These are phyloP conservation scores for Magnusiomyces magnusii DNA, from an alignment of 1,139 yeast species.

Conservation along the genomic window DNA sequence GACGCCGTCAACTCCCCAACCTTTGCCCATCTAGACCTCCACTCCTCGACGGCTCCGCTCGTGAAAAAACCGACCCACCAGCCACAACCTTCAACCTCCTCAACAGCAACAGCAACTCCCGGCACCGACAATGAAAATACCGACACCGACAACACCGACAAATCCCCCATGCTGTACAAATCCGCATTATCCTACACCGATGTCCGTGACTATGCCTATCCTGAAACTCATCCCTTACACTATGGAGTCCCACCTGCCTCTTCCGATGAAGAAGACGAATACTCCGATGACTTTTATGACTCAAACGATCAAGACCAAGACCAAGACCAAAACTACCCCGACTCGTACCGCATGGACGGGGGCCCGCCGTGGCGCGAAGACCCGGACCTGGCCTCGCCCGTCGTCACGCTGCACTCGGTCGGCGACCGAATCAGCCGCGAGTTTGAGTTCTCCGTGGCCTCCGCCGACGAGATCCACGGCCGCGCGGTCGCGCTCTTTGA, in stretches of 20 bases:
- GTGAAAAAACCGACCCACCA: too few relatives aligned
- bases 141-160: too few relatives aligned
- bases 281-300: too few relatives aligned
- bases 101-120: too few relatives aligned
- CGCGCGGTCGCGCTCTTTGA: constrained; percentile 83
- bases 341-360: constrained; percentile 21
- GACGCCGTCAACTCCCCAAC: neutral
- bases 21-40: neutral
- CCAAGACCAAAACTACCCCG: constrained; percentile 10
- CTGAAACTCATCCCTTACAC: constrained; percentile 55
- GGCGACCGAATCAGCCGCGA: constrained; percentile 30
- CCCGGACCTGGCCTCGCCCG: constrained; percentile 27
- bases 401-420: constrained; percentile 23
- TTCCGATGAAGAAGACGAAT: neutral
- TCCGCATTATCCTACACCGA: constrained; percentile 36
- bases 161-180: too few relatives aligned
- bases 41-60: too few relatives aligned
- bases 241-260: constrained; percentile 40
- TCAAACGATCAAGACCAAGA: too few relatives aligned
- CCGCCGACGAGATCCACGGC: constrained; percentile 42
- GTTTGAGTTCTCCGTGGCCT: constrained; percentile 29
- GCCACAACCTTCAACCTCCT: too few relatives aligned
- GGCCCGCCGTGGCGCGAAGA: constrained; percentile 34
- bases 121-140: too few relatives aligned
- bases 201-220: constrained; percentile 76